Base-by-base conservation (phyloP, 2,329 filamentous ascomycete species). In the Fusarium mangiferae region DNA sequence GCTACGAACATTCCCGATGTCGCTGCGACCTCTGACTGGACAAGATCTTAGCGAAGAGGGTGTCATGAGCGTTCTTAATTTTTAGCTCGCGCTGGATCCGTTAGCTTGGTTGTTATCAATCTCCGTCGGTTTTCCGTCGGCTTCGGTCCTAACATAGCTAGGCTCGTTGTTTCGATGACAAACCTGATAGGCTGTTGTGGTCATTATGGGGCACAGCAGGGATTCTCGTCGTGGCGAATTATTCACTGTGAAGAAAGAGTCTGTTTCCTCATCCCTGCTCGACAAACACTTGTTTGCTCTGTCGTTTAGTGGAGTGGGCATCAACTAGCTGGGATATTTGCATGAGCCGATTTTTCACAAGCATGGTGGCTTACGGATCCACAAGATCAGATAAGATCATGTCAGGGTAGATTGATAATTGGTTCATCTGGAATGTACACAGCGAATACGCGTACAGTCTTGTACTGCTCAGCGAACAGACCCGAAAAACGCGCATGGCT, bases 141-240 rank as follows among this genome's bases (percentile, higher is more conserved):
- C 7, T 5, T 44, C 6, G 14, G 17, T 12, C n/a, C 10, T 5
- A 46, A 17, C 18, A 26, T 2, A 46, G 55, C 55, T 57, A 57
- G 55, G 24, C 39, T 57, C 11, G 30, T n/a, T 3, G 10, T 6
- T 13, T 15, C 2, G 2, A 33, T 6, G 7, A 18, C 13, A 13
- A 44, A 4, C 7, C 3, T 57, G n/a, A 46, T 57, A 46, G 55
- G 55, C 13, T 46, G 7, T 2, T 2, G 0, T 22, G 6, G 11
- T 6, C 13, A 3, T 14, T n/a, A 10, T 28, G 30, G 55, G 18
- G 0, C 7, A 0, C 2, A 1, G 1, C 30, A 26, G n/a, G 39
- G 28, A 17, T 45, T 0, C 0, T 15, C 0, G 12, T 20, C 5
- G 18, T 24, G 4, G 0, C 12, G 3, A 9, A 57, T 17, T 45